A percentile compares a stretch with the other conserved stretches of the same genome.
Evolutionary conservation across 768 basidiomycete genomes (phyloP).

Genomic region (Tylopilus rubrobrunneus): DNA sequence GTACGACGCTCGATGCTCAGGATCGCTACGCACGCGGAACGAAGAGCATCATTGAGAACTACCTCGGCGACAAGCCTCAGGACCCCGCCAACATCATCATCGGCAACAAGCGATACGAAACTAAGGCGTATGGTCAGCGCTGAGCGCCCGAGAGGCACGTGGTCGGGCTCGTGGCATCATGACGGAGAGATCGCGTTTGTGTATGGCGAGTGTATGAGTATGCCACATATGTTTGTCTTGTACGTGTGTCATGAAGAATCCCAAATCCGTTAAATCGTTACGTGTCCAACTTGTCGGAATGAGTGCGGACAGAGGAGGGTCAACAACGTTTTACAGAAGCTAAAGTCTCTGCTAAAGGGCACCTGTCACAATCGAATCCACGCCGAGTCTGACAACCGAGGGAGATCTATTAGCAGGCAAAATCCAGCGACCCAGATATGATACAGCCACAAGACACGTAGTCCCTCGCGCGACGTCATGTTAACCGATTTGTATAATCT

Average conservation of each 20-base stretch:
- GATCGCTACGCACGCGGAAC: conserved; percentile 76
- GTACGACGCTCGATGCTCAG: conserved; percentile 88
- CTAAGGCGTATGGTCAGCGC: conserved; percentile 40
- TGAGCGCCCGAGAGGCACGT: not conserved
- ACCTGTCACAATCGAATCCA: not conserved
- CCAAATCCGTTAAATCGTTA: not conserved
- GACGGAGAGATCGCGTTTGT: not conserved
- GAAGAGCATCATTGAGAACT: conserved; percentile 69
- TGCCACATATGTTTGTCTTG: not conserved
- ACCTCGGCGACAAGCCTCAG: conserved; percentile 59
- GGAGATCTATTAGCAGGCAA: not conserved
- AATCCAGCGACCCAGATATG: not conserved
- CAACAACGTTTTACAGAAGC: too few relatives aligned
- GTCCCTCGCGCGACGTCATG: conserved; percentile 2
- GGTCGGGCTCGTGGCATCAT: not conserved
- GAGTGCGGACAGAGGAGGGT: too few relatives aligned
- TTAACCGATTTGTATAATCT: conserved; percentile 22
- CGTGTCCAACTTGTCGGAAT: too few relatives aligned
- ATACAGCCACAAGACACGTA: not conserved
- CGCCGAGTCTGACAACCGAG: not conserved
- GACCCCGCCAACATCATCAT: conserved; percentile 81
- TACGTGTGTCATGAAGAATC: not conserved
- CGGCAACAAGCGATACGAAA: conserved; percentile 50
- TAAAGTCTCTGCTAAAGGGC: too few relatives aligned
- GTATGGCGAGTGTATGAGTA: not conserved